Evolutionary conservation across 2,329 filamentous ascomycete species (phyloP), one percentile per base, ranked within the genome.

Genomic region (Diaporthe ampelina): DNA sequence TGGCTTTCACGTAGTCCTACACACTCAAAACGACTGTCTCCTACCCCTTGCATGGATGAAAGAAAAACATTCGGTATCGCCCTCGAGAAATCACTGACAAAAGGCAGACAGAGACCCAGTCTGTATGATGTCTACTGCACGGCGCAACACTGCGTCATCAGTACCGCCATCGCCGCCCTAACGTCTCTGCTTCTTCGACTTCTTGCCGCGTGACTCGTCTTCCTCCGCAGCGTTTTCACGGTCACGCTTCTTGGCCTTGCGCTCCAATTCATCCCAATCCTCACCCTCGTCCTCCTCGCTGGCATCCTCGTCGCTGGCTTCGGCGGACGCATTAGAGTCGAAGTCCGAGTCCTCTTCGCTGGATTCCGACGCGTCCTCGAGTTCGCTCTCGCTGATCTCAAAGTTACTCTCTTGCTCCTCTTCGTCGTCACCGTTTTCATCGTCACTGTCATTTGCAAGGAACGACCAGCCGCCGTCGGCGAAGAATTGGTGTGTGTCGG

Each of bases 391-490:
- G 29, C 91, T 92, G 71, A 98, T 93, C 84, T 98, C 97, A 79
- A 98, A 99, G 10, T 94, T 95, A 4, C 92, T 95, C 84, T 98
- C 97, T 81, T 98, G 94, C 76, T 97, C 94, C 72, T 97, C 94
- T 76, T 95, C 93, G 15, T 94, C 92, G 1, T 91, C 92, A 1
- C 86, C 91, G 57, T 90, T 94, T 77, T 98, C 95, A 19, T 94
- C 94, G 80, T 98, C 97, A 0, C 93, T 95, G 75, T 98, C 96
- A 48, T 93, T 93, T 71, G 93, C 92, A 74, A 99, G 83, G 90
- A 99, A 98, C 1, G 91, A 93, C 97, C 97, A 99, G 59, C 97
- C 97, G 43, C 97, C 97, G 77, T 98, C 96, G 5, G 89, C 91
- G 84, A 98, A 99, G 91, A 99, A 99, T 79, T 93, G 91, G 82